phyloP scores from a whole-genome alignment of 2,329 filamentous ascomycete species.

The Scedosporium boydii region DNA sequence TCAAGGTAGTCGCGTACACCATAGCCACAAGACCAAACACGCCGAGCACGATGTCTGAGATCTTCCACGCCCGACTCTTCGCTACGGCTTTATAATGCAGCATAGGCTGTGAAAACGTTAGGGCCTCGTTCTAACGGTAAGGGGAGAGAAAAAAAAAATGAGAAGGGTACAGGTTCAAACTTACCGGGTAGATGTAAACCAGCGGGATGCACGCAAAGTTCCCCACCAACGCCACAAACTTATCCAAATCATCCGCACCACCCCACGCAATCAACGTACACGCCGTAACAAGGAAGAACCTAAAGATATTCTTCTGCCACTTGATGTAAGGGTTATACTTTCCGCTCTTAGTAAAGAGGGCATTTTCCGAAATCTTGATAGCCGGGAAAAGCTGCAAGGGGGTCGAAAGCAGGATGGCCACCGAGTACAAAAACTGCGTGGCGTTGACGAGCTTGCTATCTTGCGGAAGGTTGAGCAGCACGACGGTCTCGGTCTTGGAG shows the following conservation, averaged over 20 bases:
- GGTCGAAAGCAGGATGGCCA: conserved; percentile 92
- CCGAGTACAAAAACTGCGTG: conserved; percentile 94
- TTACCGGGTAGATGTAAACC: conserved; percentile 94
- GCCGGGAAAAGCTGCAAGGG: conserved; percentile 96
- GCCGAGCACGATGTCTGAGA: conserved; percentile 65
- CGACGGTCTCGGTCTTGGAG: conserved; percentile 89
- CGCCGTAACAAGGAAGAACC: conserved; percentile 82
- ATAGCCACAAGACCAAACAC: conserved; percentile 80
- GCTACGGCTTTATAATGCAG: conserved; percentile 81
- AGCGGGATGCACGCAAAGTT: conserved; percentile 97
- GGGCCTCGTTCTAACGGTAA: not conserved
- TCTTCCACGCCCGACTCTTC: conserved; percentile 54
- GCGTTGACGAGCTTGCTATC: conserved; percentile 91
- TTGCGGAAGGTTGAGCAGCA: conserved; percentile 91
- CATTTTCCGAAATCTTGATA: conserved; percentile 92
- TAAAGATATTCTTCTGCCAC: conserved; percentile 98
- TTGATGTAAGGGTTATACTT: conserved; percentile 99
- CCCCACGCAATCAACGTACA: conserved; percentile 86
- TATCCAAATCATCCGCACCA: conserved; percentile 87
- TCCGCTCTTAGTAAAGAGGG: conserved; percentile 83
- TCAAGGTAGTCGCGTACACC: conserved; percentile 83
- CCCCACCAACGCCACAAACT: conserved; percentile 92
- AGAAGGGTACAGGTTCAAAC: conserved; percentile 19
- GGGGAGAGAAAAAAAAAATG: not conserved
- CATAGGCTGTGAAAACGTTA: conserved; percentile 55